Evolutionary conservation across 1,284 basidiomycete genomes (phyloP).

Genomic region (Ganoderma boninense): DNA sequence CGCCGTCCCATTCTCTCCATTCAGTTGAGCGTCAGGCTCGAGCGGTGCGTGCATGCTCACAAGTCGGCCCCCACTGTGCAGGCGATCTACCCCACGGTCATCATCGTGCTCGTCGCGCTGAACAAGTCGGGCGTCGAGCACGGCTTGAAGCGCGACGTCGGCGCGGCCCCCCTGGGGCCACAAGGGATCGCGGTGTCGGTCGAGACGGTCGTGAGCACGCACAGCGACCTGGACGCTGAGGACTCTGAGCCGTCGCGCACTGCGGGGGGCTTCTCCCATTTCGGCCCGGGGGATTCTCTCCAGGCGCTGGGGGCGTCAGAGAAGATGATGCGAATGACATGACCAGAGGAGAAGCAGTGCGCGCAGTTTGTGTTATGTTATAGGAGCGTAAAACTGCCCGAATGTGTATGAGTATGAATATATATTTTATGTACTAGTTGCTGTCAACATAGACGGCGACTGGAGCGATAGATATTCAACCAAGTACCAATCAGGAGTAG

Average conservation of each 20-base stretch:
- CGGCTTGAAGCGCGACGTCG: background rate
- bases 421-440: background rate
- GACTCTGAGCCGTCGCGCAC: background rate
- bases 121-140: background rate
- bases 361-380: too few species aligned
- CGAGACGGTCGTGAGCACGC: background rate
- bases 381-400: background rate
- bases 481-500: too few species aligned
- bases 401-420: background rate
- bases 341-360: too few species aligned
- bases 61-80: background rate
- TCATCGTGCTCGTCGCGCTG: conserved; percentile 3
- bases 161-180: background rate
- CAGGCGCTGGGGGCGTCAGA: background rate
- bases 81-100: background rate
- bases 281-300: background rate
- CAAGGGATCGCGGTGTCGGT: background rate
- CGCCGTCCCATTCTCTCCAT: background rate
- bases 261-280: background rate
- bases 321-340: too few species aligned
- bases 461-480: too few species aligned
- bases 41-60: background rate
- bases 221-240: background rate
- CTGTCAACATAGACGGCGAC: too few species aligned
- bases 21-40: background rate